Percentiles rank a stretch among this genome's conserved stretches.
phyloP scores from a whole-genome alignment of 2,329 filamentous ascomycete species.

The Cercospora zeina region DNA sequence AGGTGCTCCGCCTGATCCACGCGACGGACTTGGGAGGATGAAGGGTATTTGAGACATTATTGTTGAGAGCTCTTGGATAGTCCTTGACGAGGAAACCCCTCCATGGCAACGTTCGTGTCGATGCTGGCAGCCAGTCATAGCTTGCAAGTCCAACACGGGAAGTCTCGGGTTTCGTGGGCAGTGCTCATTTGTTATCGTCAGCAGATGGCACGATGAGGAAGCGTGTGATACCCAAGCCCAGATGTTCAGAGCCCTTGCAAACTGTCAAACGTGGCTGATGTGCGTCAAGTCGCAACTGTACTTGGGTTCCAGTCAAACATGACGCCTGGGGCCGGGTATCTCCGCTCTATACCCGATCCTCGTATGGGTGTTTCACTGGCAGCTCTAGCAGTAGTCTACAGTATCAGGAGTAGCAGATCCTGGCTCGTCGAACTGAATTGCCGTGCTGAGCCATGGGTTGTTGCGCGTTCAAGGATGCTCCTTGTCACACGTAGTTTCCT shows the following conservation, averaged over 20 bases:
- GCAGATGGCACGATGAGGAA: background rate
- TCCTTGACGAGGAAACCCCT: background rate
- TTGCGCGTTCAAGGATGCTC: background rate
- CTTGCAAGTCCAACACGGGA: background rate
- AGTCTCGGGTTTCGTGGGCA: background rate
- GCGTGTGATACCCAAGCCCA: background rate
- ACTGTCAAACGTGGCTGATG: background rate
- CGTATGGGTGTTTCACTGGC: background rate
- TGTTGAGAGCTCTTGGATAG: background rate
- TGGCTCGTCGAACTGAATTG: background rate
- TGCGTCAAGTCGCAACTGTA: background rate
- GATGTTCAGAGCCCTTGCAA: background rate
- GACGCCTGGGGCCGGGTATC: background rate
- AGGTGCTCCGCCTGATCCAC: constrained; percentile 17
- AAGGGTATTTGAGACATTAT: background rate
- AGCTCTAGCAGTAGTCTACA: too few relatives aligned
- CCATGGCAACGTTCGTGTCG: background rate
- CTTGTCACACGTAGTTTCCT: background rate
- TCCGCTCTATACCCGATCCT: background rate
- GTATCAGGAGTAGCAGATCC: background rate
- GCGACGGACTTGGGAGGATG: constrained; percentile 13
- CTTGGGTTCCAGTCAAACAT: background rate
- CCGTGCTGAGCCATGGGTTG: background rate
- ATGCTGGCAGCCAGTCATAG: background rate
- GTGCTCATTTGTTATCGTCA: background rate